These are phyloP conservation scores for Anacardium occidentale DNA, from an alignment of 345 rosid species.

Conservation along the genomic window DNA sequence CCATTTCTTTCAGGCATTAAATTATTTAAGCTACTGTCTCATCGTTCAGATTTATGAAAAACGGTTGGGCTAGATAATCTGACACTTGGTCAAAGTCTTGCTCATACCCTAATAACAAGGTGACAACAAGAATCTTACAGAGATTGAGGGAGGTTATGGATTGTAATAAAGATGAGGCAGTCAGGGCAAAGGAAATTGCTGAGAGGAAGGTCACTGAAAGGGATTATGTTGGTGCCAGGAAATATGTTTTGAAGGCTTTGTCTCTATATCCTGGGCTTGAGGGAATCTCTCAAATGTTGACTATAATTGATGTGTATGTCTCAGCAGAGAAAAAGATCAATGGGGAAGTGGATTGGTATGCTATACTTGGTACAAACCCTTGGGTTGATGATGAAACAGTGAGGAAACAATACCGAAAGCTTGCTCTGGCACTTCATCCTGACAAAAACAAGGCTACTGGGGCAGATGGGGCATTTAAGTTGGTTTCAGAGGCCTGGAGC, in stretches of 20 bases:
- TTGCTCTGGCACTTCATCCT: constrained; percentile 76
- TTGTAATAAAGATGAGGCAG: constrained; percentile 90
- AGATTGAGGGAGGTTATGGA: constrained; percentile 47
- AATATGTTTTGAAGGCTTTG: constrained; percentile 75
- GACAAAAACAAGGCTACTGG: constrained; percentile 86
- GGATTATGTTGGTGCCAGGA: constrained; percentile 69
- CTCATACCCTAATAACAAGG: constrained; percentile 12
- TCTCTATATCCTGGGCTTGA: constrained; percentile 70
- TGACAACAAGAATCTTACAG: constrained; percentile 15
- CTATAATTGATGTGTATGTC: constrained; percentile 57
- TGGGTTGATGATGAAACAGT: constrained; percentile 61
- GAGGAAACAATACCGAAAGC: constrained; percentile 65
- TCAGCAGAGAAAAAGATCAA: constrained; percentile 57
- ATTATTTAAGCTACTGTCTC: neutral
- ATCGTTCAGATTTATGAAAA: constrained; percentile 17
- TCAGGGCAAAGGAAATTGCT: constrained; percentile 82
- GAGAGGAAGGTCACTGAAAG: constrained; percentile 69
- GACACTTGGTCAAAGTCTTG: constrained; percentile 14
- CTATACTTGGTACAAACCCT: constrained; percentile 62
- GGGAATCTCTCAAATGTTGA: constrained; percentile 61
- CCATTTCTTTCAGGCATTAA: constrained; percentile 29
- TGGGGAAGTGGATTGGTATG: constrained; percentile 83
- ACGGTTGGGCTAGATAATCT: neutral
- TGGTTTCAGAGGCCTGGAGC: constrained; percentile 75
- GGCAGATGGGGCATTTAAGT: constrained; percentile 84